Evolutionary conservation across 2,329 filamentous ascomycete species (phyloP).

Genomic region (Alternaria atra): DNA sequence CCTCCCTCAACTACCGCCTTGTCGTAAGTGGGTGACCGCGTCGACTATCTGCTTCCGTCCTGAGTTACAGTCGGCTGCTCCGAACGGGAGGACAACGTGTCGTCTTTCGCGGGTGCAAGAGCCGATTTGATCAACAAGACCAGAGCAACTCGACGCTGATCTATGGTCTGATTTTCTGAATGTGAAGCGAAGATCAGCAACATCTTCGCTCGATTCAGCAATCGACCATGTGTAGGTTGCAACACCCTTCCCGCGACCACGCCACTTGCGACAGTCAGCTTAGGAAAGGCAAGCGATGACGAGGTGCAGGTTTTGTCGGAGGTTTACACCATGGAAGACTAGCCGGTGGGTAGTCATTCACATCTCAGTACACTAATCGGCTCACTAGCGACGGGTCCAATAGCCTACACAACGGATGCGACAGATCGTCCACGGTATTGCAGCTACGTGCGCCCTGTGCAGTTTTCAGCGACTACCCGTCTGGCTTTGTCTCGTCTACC

Average conservation of each 20-base stretch:
- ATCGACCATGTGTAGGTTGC: constrained; percentile 10
- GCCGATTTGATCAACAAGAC: constrained; percentile 8
- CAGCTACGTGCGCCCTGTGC: constrained; percentile 10
- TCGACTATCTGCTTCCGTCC: constrained; percentile 12
- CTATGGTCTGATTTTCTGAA: constrained; percentile 34
- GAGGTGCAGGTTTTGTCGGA: constrained; percentile 35
- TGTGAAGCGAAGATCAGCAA: constrained; percentile 35
- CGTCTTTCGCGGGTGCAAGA: constrained; percentile 3
- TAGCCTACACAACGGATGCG: constrained; percentile 6
- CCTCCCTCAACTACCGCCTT: constrained; percentile 16
- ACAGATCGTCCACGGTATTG: constrained; percentile 7
- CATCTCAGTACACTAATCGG: constrained; percentile 10
- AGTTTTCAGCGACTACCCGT: constrained; percentile 1
- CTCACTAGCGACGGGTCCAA: constrained; percentile 9
- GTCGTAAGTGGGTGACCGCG: background rate
- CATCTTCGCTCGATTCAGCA: constrained; percentile 11
- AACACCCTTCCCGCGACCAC: constrained; percentile 18
- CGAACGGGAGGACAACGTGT: constrained; percentile 16
- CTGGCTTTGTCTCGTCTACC: constrained; percentile 8
- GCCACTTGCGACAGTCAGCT: constrained; percentile 9
- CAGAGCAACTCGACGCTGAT: constrained; percentile 29
- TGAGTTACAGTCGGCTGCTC: constrained; percentile 23
- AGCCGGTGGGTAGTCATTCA: constrained; percentile 16
- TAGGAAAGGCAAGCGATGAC: constrained; percentile 32
- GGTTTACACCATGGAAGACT: constrained; percentile 10